Evolutionary conservation across 1,284 basidiomycete genomes (phyloP), one percentile per base, ranked within the genome.

Genomic region (Pyrrhoderma lamaoense): DNA sequence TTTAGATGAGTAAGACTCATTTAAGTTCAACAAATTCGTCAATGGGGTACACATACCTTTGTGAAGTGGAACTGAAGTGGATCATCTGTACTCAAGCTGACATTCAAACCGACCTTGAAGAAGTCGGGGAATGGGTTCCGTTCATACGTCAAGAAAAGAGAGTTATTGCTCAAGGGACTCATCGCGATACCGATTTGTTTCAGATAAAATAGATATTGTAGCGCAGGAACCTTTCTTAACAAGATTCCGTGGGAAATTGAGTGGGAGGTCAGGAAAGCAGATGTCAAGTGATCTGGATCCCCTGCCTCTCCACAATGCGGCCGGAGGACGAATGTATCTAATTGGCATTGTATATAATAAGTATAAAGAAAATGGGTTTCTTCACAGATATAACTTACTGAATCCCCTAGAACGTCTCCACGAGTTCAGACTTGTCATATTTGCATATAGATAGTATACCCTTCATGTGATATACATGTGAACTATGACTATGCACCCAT

Each of bases 181-280:
- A 99, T 99, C 4, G 96, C 95, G 16, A 99, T 79, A 5, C 93
- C 94, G 55, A 97, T 96, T 69, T 96, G 93, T 69, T 91, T 93
- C 57, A 97, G 74, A 67, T 99, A 99, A 72, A 94, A 99, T 9
- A 95, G 77, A 62, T 95, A 95, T 61, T 92, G 89, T 42, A 90
- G 70, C 0, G 93, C 94, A 0, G 95, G 96, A 1, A 99, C 95
- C 67, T 99, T 99, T 56, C 96, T 87, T 9, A 99, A 77, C 19
- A 98, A 74, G 64, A 99, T 99, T 37, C 96, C 96, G 65, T 99
- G 96, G 13, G 95, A 97, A 65, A 99, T 99, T 0, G 94, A 98
- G 65, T 99, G 95, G 3, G 94, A 89, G 0, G 93, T 93, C 22
- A 99, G 77, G 78, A 93, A 99, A 1, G 95, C 89, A 0, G 95